Base-by-base conservation (phyloP, 257 asterid genomes). In the Solanum corneliomulleri region DNA sequence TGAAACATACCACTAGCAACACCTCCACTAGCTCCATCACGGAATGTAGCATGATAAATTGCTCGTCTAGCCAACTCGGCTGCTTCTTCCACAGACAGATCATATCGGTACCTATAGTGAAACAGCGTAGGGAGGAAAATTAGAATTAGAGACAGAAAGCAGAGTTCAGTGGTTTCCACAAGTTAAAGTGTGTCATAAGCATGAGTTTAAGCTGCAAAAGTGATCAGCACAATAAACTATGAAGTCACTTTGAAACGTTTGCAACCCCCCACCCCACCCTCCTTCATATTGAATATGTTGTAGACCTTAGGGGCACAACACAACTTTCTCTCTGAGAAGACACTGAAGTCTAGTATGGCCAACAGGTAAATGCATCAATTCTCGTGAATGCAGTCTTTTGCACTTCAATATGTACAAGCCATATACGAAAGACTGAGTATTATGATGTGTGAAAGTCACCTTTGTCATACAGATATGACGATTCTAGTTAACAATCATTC, bases 21-120 rank as follows among this genome's bases (percentile, higher is more conserved):
- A 86, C 98, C 98, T 88, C 98, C 98, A 80, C 98, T 93, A 80
- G 97, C 98, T 81, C 97, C 98, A 89, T 94, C 98, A 88, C 98
- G 96, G 90, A 95, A 95, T 42, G 98, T 95, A 27, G 98, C 98
- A 86, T 95, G 98, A 91, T 95, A 95, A 89, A 95, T 95, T 85
- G 97, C 90, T 77, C 98, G 94, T 89, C 95, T 94, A 76, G 97
- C 98, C 86, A 94, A 88, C 91, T 95, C 98, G 0, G 98, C 94
- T 88, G 98, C 98, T 86, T 95, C 98, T 91, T 93, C 97, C 86
- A 94, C 97, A 29, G 98, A 91, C 94, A 94, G 58, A 86, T 94
- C 98, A 76, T 85, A 92, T 37, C 87, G 93, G 87, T 94, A 93
- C 77, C 98, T 94, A 76, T 87, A 87, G 78, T 83, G 70, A 37